Conservation (phyloP, 257 asterid genomes). For the Asclepias syriaca region DNA sequence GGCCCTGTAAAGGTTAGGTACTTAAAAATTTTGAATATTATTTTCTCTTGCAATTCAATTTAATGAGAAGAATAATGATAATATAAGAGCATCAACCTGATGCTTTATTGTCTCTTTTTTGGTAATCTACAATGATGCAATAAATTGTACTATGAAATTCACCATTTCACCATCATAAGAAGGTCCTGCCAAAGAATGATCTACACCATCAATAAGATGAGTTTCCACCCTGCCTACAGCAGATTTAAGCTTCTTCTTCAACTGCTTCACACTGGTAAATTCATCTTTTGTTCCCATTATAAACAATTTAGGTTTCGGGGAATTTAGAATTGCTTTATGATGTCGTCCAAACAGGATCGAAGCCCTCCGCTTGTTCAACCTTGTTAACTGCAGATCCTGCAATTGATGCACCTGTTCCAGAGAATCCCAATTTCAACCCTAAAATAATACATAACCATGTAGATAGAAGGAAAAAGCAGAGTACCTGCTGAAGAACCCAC, state of each 20-base stretch:
- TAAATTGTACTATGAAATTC: conserved; percentile 28
- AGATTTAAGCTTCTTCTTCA: conserved; percentile 41
- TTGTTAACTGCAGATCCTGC: conserved; percentile 58
- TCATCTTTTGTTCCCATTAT: conserved; percentile 59
- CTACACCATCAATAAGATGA: conserved; percentile 45
- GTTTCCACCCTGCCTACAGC: conserved; percentile 36
- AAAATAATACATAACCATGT: background rate
- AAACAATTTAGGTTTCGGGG: conserved; percentile 50
- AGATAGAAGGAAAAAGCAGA: background rate
- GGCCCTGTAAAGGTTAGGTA: background rate
- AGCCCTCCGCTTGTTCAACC: conserved; percentile 35
- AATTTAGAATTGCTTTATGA: conserved; percentile 33
- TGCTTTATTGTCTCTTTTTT: background rate
- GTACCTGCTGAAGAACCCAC: conserved; percentile 63
- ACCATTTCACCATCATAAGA: conserved; percentile 47
- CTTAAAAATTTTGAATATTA: background rate
- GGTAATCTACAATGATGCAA: conserved; percentile 21
- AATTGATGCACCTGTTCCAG: conserved; percentile 48
- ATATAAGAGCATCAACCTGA: background rate
- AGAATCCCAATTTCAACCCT: background rate
- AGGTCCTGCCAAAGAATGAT: conserved; percentile 56
- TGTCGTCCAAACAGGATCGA: conserved; percentile 57
- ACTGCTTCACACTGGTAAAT: conserved; percentile 49
- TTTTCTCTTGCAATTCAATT: background rate
- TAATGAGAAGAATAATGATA: background rate